Evolutionary conservation across 768 basidiomycete genomes (phyloP), one percentile per base, ranked within the genome.

Genomic region (Russula compacta): DNA sequence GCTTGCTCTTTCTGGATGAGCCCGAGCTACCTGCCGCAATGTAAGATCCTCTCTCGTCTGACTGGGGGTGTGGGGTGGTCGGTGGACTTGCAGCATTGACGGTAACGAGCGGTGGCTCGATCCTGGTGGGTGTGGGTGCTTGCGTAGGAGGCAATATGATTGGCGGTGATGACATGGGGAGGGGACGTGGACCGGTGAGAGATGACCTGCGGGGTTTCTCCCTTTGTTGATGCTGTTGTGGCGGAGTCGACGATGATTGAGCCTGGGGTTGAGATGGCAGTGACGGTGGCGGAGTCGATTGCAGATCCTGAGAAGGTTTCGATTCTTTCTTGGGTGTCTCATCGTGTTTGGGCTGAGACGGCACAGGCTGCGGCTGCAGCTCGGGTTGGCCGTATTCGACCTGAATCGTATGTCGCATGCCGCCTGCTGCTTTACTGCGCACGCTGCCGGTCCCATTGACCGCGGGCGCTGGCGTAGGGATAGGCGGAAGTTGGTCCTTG

Each of bases 401-500:
- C 72, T 98, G 97, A 50, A 98, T 91, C 10, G 97, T 98, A 73
- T 98, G 94, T 52, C 93, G 78, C 72, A 89, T 86, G 56, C 78
- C 78, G 2, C 73, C 44, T 15, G 58, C 75, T 11, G 61, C 47
- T 61, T 76, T 83, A 64, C 79, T 76, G 70, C 81, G 83, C 58
- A 58, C 58, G 53, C 75, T 70, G 35, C 71, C 60, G 14, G 73
- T 69, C 64, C 76, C 79, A 60, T 75, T 73, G 57, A 67, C 66
- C 12, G 40, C 33, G 15, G 58, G 19, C 15, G 47, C 11, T 9
- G 53, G 52, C 6, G 63, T 4, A n/a, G 54, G 53, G 21, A 60
- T 19, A 11, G 61, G 56, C 32, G 61, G 61, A 36, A 58, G 61
- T 43, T 47, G 32, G 29, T 64, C 58, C 48, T 64, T 66, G 29